Evolutionary conservation across 1,284 basidiomycete species (phyloP), one percentile per base, ranked within the genome.

Genomic region (Amylostereum areolatum): DNA sequence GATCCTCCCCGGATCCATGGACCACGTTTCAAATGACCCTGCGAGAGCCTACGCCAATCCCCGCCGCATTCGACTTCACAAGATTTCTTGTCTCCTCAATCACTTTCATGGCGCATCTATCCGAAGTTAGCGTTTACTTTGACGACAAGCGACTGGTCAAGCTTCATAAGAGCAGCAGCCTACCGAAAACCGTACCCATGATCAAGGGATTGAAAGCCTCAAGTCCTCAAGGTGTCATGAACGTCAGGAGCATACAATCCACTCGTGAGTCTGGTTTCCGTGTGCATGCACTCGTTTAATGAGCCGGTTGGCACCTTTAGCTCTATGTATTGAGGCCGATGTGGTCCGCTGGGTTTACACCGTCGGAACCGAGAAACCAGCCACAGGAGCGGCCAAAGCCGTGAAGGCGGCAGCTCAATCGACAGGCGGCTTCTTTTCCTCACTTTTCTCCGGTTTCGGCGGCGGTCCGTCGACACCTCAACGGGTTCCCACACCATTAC

Each of bases 41-140:
- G 1, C 81, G 97, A 36, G 91, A 97, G 62, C 82, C 89, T 2
- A 74, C 78, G 0, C 82, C 92, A 0, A 86, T 97, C 43, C 94
- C 95, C 8, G 77, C 80, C 3, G 77, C 88, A 0, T 88, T 96
- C 52, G 92, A 95, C 58, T 85, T 97, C 54, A 83, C 88, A 32
- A 82, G 91, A 33, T 99, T 99, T 66, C 76, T 99, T 12, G 80
- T 88, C 18, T 96, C 93, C 1, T 93, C 91, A 0, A 85, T 99
- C 50, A 96, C 93, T 0, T 99, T 99, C 68, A 99, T 98, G 83
- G 76, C 80, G 12, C 78, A 85, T 51, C 78, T 99, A 5, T 74
- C 75, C 10, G 77, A 85, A 61, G 80, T 99, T 47, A 82, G 80
- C 57, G 79, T 96, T 25, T 87, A 80, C 61, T 80, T 94, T 40